Evolutionary conservation across 345 rosid genomes (phyloP).

Genomic region (Pistacia integerrima): DNA sequence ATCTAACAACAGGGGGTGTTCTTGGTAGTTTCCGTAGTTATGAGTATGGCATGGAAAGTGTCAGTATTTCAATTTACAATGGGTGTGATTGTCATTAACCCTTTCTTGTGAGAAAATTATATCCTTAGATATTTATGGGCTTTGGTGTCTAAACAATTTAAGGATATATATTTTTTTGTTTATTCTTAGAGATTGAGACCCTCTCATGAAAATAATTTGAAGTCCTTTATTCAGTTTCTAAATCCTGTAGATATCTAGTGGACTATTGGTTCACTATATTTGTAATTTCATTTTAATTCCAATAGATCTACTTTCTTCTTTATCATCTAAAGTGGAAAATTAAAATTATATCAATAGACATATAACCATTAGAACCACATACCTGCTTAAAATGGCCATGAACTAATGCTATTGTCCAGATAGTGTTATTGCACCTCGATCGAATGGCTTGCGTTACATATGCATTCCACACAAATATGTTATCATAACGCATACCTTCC

Average conservation of each 20-base stretch:
- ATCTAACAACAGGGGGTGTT: too few relatives aligned
- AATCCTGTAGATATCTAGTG: background rate
- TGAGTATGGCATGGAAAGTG: too few relatives aligned
- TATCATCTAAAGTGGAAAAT: background rate
- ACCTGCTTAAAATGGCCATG: conserved; percentile 99
- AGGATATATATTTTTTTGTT: background rate
- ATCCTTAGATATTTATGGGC: too few relatives aligned
- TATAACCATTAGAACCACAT: conserved; percentile 11
- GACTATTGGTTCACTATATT: background rate
- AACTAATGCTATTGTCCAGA: conserved; percentile 93
- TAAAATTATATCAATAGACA: background rate
- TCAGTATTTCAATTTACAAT: too few relatives aligned
- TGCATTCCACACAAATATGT: conserved; percentile 92
- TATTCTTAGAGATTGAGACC: background rate
- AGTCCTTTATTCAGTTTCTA: background rate
- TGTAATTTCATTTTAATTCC: too few relatives aligned
- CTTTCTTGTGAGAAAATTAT: too few relatives aligned
- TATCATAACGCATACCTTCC: conserved; percentile 79
- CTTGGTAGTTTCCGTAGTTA: too few relatives aligned
- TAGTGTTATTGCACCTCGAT: conserved; percentile 75
- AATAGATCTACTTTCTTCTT: background rate
- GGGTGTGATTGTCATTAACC: too few relatives aligned
- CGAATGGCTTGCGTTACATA: conserved; percentile 76
- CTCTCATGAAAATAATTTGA: background rate
- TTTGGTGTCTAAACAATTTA: background rate